Base-by-base conservation (phyloP, 2,329 filamentous ascomycete species). In the Orbilia javanica region DNA sequence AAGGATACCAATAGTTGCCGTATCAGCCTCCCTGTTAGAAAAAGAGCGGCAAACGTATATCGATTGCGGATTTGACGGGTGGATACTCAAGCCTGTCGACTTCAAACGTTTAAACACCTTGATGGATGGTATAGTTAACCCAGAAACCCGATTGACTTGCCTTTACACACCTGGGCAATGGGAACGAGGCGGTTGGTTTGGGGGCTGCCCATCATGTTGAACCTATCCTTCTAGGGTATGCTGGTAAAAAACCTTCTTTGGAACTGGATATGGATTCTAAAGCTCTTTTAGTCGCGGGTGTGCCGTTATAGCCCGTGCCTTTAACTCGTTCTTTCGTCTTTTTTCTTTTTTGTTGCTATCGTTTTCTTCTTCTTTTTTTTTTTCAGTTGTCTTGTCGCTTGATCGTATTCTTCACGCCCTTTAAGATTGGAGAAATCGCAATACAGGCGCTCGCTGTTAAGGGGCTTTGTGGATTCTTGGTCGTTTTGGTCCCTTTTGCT, bases 141-240 rank as follows among this genome's bases (percentile, higher is more conserved):
- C 87, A 0, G 84, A 88, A 0, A 84, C 87, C 0, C 87, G 93
- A 18, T 84, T 88, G 18, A 84, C 86, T n/a, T 90, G 89, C 80
- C 82, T 94, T 0, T 96, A 96, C 82, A 84, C 86, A 52, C 86
- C 89, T 1, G 93, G 93, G 0, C 83, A 90, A 53, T 97, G 93
- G 94, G 93, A 96, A 81, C 85, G 86, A n/a, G 94, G 94, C 3
- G 94, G 94, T 0, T 97, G 93, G 93, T 96, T 97, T 80, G 83
- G 85, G 15, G 80, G 42, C 27, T 74, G 69, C 29, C 74, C 66
- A 34, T 64, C 52, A 1, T 29, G n/a, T 69, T 46, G 22, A 69
- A 3, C 36, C 36, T 48, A 22, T 29, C 1, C 8, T 15, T 60
- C 2, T 18, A 46, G 25, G 13, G n/a, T 11, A 52, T 34, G 52